Base-by-base conservation (phyloP, 495 filamentous ascomycete genomes). In the Trichocladium uniseriatum region DNA sequence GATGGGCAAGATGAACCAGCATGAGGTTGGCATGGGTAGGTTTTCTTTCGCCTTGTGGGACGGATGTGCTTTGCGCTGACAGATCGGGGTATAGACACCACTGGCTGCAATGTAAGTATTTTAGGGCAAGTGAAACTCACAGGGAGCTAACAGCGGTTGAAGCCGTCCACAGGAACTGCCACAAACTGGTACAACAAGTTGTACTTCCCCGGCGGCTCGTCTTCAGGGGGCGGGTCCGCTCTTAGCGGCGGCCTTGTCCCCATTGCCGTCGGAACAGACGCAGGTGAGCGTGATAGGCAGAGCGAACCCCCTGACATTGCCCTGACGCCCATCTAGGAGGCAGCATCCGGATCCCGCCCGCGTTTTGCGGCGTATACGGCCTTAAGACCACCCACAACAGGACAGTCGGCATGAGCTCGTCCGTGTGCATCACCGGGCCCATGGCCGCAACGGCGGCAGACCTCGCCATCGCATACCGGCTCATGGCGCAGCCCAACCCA, bases 181-280 rank as follows among this genome's bases (percentile, higher is more conserved):
- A 67, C 74, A 3, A 97, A 97, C 66, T 92, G 90, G 38, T 79
- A 88, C 58, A 89, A 94, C 61, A 62, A 67, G 0, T 56, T 71
- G 3, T 95, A 89, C 71, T 96, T 94, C 66, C 82, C 85, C 21
- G 91, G 91, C 22, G 91, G 91, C 14, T 94, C 87, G 0, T 94
- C 89, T 0, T 86, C 88, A 6, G 91, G 91, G 5, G 80, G 81
- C 20, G 90, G 79, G 1, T 95, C 90, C 47, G 80, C 84, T 35
- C 79, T 95, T 29, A 71, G 78, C 9, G 73, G 80, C 5, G 90
- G 89, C 1, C 61, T 95, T 10, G 73, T 94, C 3, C 89, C 89
- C 13, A 81, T 97, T 53, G 81, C 84, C 6, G 68, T 94, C 8
- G 91, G 88, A 28, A 83, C 84, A 2, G 91, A 97, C 62, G 87